phyloP scores from a whole-genome alignment of 2,329 filamentous ascomycete genomes.

The Neofusicoccum laricinum region DNA sequence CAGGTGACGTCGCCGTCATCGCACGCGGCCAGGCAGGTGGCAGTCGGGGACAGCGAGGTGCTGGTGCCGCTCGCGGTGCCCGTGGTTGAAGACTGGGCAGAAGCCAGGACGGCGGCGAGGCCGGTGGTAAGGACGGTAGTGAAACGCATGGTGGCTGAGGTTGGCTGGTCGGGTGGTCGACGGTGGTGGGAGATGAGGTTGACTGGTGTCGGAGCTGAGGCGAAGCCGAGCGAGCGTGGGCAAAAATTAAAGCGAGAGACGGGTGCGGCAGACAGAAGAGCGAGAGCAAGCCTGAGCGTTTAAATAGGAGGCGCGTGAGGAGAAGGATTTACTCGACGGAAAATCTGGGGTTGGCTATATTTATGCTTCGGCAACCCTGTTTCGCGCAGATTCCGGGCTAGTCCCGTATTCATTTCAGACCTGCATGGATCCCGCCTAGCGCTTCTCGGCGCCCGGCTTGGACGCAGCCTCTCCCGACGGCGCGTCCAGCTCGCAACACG shows the following conservation, averaged over 20 bases:
- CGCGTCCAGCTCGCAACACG: neutral
- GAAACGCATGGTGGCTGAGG: slow-evolving; percentile 40
- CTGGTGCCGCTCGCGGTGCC: slow-evolving; percentile 35
- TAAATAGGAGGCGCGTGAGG: slow-evolving; percentile 23
- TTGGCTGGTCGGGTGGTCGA: slow-evolving; percentile 12
- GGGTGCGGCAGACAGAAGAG: neutral
- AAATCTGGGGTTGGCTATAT: slow-evolving; percentile 20
- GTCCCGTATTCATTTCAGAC: slow-evolving; percentile 12
- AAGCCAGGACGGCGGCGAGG: slow-evolving; percentile 35
- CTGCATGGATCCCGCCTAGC: slow-evolving; percentile 1
- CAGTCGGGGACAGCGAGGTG: slow-evolving; percentile 26
- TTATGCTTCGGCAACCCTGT: slow-evolving; percentile 12
- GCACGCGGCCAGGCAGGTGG: slow-evolving; percentile 40
- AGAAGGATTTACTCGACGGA: slow-evolving; percentile 10
- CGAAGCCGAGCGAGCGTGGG: slow-evolving; percentile 16
- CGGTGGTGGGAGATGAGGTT: neutral
- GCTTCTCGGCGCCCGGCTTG: slow-evolving; percentile 4
- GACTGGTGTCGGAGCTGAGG: neutral
- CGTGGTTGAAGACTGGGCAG: slow-evolving; percentile 26
- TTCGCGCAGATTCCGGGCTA: slow-evolving; percentile 12
- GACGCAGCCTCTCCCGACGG: neutral
- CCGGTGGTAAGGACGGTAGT: slow-evolving; percentile 43
- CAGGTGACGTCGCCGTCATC: slow-evolving; percentile 47
- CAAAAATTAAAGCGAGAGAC: slow-evolving; percentile 18
- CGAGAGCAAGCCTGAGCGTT: slow-evolving; percentile 1